A percentile compares a stretch with the other conserved stretches of the same genome.
Conservation (phyloP, 176 grass and related monocot species). For the Bothriochloa decipiens region DNA sequence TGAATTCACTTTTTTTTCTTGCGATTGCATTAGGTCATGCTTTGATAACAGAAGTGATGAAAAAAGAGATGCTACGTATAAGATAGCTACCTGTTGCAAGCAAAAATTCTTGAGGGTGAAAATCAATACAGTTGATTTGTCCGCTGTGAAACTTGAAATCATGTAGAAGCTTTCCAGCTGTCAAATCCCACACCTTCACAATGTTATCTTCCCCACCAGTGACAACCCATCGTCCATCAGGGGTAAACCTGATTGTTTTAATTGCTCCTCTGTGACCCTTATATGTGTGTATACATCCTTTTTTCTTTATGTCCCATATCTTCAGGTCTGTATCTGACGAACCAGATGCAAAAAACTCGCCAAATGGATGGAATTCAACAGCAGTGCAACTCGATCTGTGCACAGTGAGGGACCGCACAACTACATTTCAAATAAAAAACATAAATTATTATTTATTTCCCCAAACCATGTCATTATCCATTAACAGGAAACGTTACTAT, state of each 20-base stretch:
- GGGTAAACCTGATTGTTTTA: conserved; percentile 84
- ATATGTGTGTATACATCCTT: conserved; percentile 97
- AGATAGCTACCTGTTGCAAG: conserved; percentile 86
- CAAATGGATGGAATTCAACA: conserved; percentile 97
- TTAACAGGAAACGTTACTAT: background rate
- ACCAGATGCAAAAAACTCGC: conserved; percentile 97
- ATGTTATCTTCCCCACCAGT: conserved; percentile 92
- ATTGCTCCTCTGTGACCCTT: conserved; percentile 81
- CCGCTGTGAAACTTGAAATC: conserved; percentile 96
- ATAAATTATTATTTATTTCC: conserved; percentile 40
- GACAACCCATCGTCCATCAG: conserved; percentile 98
- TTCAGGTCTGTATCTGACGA: conserved; percentile 95
- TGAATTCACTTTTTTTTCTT: background rate
- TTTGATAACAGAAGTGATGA: background rate
- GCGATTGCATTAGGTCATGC: background rate
- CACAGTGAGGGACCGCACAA: conserved; percentile 78
- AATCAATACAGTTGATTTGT: conserved; percentile 75
- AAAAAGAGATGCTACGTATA: background rate
- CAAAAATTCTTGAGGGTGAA: conserved; percentile 96
- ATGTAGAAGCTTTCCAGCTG: conserved; percentile 94
- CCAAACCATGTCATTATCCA: conserved; percentile 15
- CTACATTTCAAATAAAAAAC: conserved; percentile 64
- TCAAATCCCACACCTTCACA: conserved; percentile 98
- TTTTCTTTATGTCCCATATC: conserved; percentile 99
- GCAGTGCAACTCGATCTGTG: conserved; percentile 81